Percentiles rank a stretch among this genome's conserved stretches.
Conservation (phyloP, 2,329 filamentous ascomycete species). For the Scortechinia acanthostroma region DNA sequence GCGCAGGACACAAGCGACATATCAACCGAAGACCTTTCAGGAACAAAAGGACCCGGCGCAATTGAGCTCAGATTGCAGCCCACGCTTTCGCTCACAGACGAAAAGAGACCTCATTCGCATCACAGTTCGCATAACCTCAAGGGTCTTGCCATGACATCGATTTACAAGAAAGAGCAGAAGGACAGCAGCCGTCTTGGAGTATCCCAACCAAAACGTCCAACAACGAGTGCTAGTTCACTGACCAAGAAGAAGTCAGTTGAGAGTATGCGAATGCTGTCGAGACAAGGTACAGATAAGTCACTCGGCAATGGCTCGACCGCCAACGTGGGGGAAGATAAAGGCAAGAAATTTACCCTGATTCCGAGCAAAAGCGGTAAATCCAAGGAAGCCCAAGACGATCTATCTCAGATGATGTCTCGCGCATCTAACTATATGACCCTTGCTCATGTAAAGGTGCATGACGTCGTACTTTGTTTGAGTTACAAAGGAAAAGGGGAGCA, state of each 20-base stretch:
- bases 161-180: slow-evolving; percentile 38
- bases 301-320: slow-evolving; percentile 22
- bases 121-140: slow-evolving; percentile 25
- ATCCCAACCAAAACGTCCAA: slow-evolving; percentile 27
- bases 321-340: slow-evolving; percentile 24
- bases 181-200: slow-evolving; percentile 38
- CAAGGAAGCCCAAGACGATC: slow-evolving; percentile 67
- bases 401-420: slow-evolving; percentile 91
- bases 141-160: slow-evolving; percentile 24
- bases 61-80: slow-evolving; percentile 78
- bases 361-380: slow-evolving; percentile 37
- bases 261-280: slow-evolving; percentile 7
- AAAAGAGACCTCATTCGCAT: slow-evolving; percentile 18
- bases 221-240: background rate
- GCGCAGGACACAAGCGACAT: slow-evolving; percentile 25
- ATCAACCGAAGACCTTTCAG: slow-evolving; percentile 36
- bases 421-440: slow-evolving; percentile 98
- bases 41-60: slow-evolving; percentile 60
- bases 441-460: slow-evolving; percentile 87
- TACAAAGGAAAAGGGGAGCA: slow-evolving; percentile 95
- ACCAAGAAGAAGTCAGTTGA: slow-evolving; percentile 6
- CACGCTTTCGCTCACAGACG: slow-evolving; percentile 47
- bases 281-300: slow-evolving; percentile 19
- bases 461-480: slow-evolving; percentile 87
- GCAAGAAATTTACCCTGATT: slow-evolving; percentile 44